These are phyloP conservation scores for Cyphellophora europaea DNA, from an alignment of 2,329 filamentous ascomycete species.

Conservation along the genomic window DNA sequence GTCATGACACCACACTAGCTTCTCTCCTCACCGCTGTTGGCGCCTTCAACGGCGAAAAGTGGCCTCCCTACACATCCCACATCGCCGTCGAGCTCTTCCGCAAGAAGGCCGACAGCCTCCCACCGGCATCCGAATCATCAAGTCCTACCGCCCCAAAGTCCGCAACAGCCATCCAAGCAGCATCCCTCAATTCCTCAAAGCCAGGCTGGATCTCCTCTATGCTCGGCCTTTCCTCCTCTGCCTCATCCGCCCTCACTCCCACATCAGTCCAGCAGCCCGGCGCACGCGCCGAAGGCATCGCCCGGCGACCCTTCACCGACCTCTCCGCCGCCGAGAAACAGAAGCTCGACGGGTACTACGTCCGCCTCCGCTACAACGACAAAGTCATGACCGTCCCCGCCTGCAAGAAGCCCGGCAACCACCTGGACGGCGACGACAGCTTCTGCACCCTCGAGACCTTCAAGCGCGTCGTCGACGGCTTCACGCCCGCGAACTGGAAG, in stretches of 20 bases:
- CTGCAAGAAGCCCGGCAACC: slow-evolving; percentile 66
- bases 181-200: slow-evolving; percentile 1
- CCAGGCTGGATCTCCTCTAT: slow-evolving; percentile 17
- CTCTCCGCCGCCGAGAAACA: slow-evolving; percentile 50
- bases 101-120: slow-evolving; percentile 27
- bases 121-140: slow-evolving; percentile 19
- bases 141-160: slow-evolving; percentile 9
- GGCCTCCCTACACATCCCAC: slow-evolving; percentile 91
- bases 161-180: slow-evolving; percentile 23
- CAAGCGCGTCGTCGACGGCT: slow-evolving; percentile 85
- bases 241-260: slow-evolving; percentile 14
- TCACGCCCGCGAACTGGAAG: slow-evolving; percentile 74
- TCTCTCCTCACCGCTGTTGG: slow-evolving; percentile 69
- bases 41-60: slow-evolving; percentile 61
- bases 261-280: slow-evolving; percentile 8
- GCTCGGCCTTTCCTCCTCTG: slow-evolving; percentile 21
- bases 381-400: slow-evolving; percentile 70
- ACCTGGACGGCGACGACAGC: slow-evolving; percentile 74
- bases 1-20: slow-evolving; percentile 89
- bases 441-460: slow-evolving; percentile 91
- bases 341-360: slow-evolving; percentile 67
- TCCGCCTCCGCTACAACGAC: slow-evolving; percentile 88
- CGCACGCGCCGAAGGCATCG: slow-evolving; percentile 36
- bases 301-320: slow-evolving; percentile 48
- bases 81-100: slow-evolving; percentile 86